These are phyloP conservation scores for Myxozyma mucilagina DNA, from an alignment of 805 yeast species.

Conservation along the genomic window DNA sequence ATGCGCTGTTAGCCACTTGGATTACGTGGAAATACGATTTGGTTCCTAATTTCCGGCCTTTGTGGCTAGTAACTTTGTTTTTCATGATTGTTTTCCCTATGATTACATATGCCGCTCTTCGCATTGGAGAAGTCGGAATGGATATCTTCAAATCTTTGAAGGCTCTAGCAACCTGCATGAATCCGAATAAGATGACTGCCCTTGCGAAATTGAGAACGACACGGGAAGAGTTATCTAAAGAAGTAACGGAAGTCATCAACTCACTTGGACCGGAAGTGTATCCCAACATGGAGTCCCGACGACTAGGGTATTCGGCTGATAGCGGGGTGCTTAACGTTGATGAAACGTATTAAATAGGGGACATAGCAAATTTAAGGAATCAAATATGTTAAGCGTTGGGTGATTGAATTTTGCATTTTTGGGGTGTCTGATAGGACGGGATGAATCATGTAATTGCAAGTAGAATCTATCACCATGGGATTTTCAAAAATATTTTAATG, in stretches of 20 bases:
- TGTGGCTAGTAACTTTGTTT: constrained; percentile 46
- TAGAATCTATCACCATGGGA: no score
- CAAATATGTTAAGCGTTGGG: no score
- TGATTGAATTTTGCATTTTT: no score
- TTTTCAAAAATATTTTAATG: no score
- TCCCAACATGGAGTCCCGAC: constrained; percentile 67
- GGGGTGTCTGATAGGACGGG: no score
- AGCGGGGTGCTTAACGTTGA: background rate
- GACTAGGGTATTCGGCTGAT: background rate
- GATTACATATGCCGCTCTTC: constrained; percentile 85
- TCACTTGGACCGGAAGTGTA: constrained; percentile 79
- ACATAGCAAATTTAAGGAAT: no score
- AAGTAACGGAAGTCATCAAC: constrained; percentile 78
- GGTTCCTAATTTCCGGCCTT: constrained; percentile 33
- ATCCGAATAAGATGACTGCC: constrained; percentile 41
- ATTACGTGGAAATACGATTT: constrained; percentile 39
- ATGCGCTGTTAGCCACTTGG: constrained; percentile 56
- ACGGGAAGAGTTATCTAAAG: constrained; percentile 62
- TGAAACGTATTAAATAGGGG: background rate
- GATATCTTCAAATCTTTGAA: constrained; percentile 80
- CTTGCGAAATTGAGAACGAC: constrained; percentile 57
- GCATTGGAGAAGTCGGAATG: constrained; percentile 91
- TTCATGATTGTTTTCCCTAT: constrained; percentile 64
- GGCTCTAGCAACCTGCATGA: constrained; percentile 62
- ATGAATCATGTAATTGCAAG: no score